phyloP scores from a whole-genome alignment of 2,329 filamentous ascomycete genomes.

The Botrytis paeoniae region DNA sequence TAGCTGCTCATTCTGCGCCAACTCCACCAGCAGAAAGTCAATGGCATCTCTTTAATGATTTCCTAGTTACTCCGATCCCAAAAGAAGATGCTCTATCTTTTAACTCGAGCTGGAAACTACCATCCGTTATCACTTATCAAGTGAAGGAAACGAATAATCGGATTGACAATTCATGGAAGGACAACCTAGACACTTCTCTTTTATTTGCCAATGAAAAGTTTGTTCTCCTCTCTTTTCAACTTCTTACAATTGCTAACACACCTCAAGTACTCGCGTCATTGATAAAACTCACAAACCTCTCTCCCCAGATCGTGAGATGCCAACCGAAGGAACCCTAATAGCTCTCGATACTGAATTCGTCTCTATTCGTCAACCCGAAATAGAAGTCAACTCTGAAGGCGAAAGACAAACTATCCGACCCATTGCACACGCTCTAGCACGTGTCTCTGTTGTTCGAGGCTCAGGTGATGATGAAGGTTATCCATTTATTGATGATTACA shows the following conservation, averaged over 20 bases:
- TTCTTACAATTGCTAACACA: neutral
- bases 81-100: slow-evolving; percentile 85
- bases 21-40: slow-evolving; percentile 59
- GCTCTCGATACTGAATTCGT: slow-evolving; percentile 97
- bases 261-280: slow-evolving; percentile 12
- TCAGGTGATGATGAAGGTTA: slow-evolving; percentile 72
- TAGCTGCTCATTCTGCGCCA: slow-evolving; percentile 64
- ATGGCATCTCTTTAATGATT: slow-evolving; percentile 98
- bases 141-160: slow-evolving; percentile 75
- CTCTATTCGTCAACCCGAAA: slow-evolving; percentile 85
- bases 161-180: slow-evolving; percentile 84
- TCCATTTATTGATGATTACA: slow-evolving; percentile 97
- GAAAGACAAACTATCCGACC: slow-evolving; percentile 89
- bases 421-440: slow-evolving; percentile 85
- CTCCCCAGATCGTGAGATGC: slow-evolving; percentile 58
- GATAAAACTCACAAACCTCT: slow-evolving; percentile 60
- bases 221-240: neutral
- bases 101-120: slow-evolving; percentile 87
- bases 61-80: slow-evolving; percentile 77
- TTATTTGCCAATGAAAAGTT: slow-evolving; percentile 70
- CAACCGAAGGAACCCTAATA: slow-evolving; percentile 69
- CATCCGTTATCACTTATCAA: slow-evolving; percentile 84
- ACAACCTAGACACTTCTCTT: slow-evolving; percentile 76
- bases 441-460: slow-evolving; percentile 85
- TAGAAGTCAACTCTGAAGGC: slow-evolving; percentile 93